Conservation (phyloP, 306 rosid species). For the Chamaecrista fasciculata region DNA sequence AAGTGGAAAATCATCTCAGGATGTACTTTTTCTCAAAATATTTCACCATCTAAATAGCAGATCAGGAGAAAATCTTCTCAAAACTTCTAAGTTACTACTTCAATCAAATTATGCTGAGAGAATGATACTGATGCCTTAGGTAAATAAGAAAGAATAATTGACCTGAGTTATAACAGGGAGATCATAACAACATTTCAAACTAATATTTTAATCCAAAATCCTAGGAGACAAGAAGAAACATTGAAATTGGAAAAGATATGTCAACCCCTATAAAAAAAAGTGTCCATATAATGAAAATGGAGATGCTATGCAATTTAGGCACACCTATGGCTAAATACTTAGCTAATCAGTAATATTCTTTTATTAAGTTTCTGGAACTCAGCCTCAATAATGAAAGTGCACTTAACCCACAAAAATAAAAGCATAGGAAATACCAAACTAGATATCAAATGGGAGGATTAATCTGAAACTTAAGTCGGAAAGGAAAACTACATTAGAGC, state of each 20-base stretch:
- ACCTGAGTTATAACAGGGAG: neutral
- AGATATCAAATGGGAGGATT: constrained; percentile 7
- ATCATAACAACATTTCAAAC: neutral
- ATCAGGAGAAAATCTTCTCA: neutral
- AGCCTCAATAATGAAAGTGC: neutral
- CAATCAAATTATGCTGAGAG: neutral
- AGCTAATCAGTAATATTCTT: neutral
- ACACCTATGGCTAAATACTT: neutral
- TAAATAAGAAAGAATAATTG: neutral
- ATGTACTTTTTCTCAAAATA: neutral
- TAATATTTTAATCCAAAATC: neutral
- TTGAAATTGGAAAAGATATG: neutral
- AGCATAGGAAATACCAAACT: constrained; percentile 13
- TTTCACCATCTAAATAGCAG: neutral
- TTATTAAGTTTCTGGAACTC: neutral
- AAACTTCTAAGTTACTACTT: neutral
- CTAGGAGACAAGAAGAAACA: neutral
- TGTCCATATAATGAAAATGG: neutral
- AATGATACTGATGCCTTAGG: neutral
- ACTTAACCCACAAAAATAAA: constrained; percentile 3
- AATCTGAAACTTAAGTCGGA: neutral
- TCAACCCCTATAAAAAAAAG: neutral
- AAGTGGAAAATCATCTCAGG: neutral
- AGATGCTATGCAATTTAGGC: neutral
- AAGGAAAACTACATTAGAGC: neutral